Percentiles rank a stretch among this genome's conserved stretches.
Conservation (phyloP, 176 grass and related monocot species). For the Carex kokanica region DNA sequence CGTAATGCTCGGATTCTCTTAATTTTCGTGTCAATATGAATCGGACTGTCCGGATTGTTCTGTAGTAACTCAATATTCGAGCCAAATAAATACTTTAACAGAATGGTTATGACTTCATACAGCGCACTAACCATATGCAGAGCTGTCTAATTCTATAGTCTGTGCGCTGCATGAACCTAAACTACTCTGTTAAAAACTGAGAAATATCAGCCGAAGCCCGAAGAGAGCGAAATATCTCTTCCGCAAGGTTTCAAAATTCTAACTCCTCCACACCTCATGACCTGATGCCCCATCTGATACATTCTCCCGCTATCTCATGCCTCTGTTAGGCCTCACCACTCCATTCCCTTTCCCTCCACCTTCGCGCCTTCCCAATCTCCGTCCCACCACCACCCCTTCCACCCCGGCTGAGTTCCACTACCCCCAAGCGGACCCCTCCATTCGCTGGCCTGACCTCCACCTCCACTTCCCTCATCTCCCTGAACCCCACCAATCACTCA, state of each 20-base stretch:
- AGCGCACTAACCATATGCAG: no score
- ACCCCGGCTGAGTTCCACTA: conserved; percentile 53
- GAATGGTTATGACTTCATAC: no score
- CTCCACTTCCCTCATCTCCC: conserved; percentile 46
- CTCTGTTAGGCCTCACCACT: conserved; percentile 46
- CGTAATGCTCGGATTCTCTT: no score
- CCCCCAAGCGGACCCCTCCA: conserved; percentile 66
- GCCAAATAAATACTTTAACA: no score
- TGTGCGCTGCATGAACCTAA: no score
- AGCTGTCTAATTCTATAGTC: no score
- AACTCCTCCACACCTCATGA: not conserved
- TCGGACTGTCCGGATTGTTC: no score
- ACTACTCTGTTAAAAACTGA: no score
- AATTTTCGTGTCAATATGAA: no score
- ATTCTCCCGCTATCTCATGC: conserved; percentile 33
- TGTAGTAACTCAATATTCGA: no score
- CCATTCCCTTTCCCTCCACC: conserved; percentile 27
- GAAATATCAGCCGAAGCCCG: no score
- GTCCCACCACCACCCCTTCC: conserved; percentile 29
- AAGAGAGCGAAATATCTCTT: not conserved
- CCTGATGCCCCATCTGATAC: not conserved
- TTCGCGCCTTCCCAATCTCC: conserved; percentile 29
- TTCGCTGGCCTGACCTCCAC: conserved; percentile 84
- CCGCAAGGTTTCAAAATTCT: not conserved
- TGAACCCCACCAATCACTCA: conserved; percentile 34